These are phyloP conservation scores for Capniomyces stellatus DNA, from an alignment of 371 early-diverging fungal genomes.

Conservation along the genomic window DNA sequence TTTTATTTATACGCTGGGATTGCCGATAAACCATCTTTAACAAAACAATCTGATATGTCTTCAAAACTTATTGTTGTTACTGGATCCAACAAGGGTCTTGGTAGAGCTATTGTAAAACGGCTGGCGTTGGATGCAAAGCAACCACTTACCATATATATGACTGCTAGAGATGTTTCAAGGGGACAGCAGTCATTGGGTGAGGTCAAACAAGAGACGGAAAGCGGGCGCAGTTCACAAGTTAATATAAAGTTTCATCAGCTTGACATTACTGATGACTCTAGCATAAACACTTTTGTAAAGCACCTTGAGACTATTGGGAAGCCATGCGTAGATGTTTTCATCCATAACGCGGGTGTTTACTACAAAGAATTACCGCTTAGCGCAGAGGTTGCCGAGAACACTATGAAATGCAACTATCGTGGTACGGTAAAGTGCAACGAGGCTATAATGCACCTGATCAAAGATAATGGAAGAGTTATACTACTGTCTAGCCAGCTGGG, in stretches of 20 bases:
- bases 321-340: constrained; percentile 16
- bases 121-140: constrained; percentile 8
- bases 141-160: constrained; percentile 18
- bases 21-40: no score
- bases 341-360: constrained; percentile 22
- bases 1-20: no score
- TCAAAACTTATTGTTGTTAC: no score
- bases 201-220: constrained; percentile 10
- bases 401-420: not conserved
- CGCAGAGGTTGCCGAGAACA: not conserved
- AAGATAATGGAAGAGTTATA: constrained; percentile 7
- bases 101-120: constrained; percentile 16
- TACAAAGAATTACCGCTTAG: constrained; percentile 1
- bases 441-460: constrained; percentile 14
- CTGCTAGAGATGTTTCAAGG: constrained; percentile 15
- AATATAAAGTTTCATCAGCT: constrained; percentile 23
- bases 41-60: no score
- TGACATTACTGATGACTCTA: constrained; percentile 12
- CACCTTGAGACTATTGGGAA: constrained; percentile 14
- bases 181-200: constrained; percentile 19
- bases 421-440: not conserved
- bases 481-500: not conserved
- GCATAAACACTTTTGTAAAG: constrained; percentile 10
- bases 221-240: no score
- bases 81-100: constrained; percentile 22